These are phyloP conservation scores for Byssochlamys sp. DNA, from an alignment of 2,329 filamentous ascomycete species.

Conservation along the genomic window DNA sequence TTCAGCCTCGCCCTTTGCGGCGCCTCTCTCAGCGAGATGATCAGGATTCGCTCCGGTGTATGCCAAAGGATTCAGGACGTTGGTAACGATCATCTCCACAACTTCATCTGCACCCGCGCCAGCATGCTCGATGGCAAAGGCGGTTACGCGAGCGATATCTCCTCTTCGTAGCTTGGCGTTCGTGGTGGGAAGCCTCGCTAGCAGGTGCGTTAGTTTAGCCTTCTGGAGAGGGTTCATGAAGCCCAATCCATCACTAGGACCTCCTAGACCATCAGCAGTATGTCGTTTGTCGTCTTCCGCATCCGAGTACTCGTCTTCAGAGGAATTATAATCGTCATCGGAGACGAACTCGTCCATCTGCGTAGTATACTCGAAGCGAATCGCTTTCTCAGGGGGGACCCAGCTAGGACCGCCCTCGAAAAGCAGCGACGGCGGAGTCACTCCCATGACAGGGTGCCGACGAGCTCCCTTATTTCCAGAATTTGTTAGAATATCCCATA, in stretches of 20 bases:
- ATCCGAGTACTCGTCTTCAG: slow-evolving; percentile 64
- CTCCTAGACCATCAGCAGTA: slow-evolving; percentile 32
- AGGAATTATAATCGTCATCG: slow-evolving; percentile 76
- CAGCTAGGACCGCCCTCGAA: slow-evolving; percentile 72
- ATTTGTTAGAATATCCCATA: slow-evolving; percentile 78
- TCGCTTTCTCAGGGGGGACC: slow-evolving; percentile 60
- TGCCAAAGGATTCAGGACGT: slow-evolving; percentile 67
- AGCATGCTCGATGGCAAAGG: slow-evolving; percentile 81
- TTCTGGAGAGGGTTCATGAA: slow-evolving; percentile 77
- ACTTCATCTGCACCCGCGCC: slow-evolving; percentile 79
- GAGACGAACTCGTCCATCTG: slow-evolving; percentile 68
- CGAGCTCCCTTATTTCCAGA: slow-evolving; percentile 32
- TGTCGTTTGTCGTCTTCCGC: slow-evolving; percentile 36
- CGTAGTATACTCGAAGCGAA: slow-evolving; percentile 75
- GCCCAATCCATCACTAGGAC: slow-evolving; percentile 41
- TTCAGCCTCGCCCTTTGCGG: slow-evolving; percentile 22
- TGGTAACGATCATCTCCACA: slow-evolving; percentile 76
- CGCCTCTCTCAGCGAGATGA: slow-evolving; percentile 21
- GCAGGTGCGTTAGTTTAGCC: slow-evolving; percentile 70
- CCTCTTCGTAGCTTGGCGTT: slow-evolving; percentile 68
- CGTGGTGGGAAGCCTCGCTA: slow-evolving; percentile 70
- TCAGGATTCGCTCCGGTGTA: slow-evolving; percentile 61
- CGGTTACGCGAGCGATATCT: slow-evolving; percentile 74
- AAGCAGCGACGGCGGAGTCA: slow-evolving; percentile 42
- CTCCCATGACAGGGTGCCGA: slow-evolving; percentile 41